Evolutionary conservation across 2,329 filamentous ascomycete species (phyloP), one percentile per base, ranked within the genome.

Genomic region (Penicillium decumbens): DNA sequence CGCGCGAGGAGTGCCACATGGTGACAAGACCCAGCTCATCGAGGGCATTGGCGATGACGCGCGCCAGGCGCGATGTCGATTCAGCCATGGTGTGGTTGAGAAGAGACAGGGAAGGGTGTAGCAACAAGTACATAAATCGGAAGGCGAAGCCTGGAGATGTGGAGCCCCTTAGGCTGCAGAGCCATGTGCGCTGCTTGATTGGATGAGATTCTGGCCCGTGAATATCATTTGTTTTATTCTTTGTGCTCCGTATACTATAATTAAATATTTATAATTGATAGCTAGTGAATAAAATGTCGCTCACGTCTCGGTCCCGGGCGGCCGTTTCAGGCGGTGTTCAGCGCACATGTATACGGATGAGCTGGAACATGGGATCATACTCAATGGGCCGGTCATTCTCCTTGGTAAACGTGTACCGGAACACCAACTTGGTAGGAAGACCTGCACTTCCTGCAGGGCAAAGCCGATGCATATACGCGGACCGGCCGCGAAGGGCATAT

Each of bases 391-490:
- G 76, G 4, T 79, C 71, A 3, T 72, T 72, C n/a, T 75, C 79
- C n/a, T 73, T 63, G 8, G 53, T 65, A 50, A 82, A 84, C 47
- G 78, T 69, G 60, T 85, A 84, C 6, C 81, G 72, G 49, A 76
- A 84, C 2, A 84, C 65, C 32, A 85, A 66, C 68, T 83, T 80
- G 75, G 71, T 54, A 85, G 29, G 29, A 69, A 64, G 13, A 82
- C 72, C 69, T 83, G 83, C 50, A 83, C 72, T 64, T 85, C 80
- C 50, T 78, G 75, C 6, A 84, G 67, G 0, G 81, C 82, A 63
- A 84, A 84, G 0, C 81, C 82, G 47, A 85, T 80, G 53, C 82
- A 85, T 68, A 76, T 77, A 1, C 82, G 70, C 0, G 72, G 76
- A 0, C 82, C 82, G 0, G 75, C 69, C 0, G 77, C 81, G 54